Conservation (phyloP, 495 filamentous ascomycete species). For the Jackrogersella minutella region DNA sequence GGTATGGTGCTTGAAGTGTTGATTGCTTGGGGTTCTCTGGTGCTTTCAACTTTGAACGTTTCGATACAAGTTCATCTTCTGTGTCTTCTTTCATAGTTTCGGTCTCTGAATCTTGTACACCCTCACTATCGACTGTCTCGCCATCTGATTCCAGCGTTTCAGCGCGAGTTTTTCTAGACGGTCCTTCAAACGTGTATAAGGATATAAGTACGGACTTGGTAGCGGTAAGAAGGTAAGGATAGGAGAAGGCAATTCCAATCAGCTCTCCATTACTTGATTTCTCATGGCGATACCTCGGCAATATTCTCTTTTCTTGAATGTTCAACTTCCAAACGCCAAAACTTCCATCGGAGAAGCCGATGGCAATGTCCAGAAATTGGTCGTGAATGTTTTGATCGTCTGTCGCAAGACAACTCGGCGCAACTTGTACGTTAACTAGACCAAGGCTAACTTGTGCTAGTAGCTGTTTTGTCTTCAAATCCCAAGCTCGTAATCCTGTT, state of each 20-base stretch:
- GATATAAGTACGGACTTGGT: slow-evolving; percentile 75
- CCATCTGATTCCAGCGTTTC: background rate
- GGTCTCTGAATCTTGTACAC: slow-evolving; percentile 12
- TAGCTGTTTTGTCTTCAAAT: slow-evolving; percentile 66
- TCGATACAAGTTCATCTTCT: background rate
- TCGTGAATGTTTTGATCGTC: slow-evolving; percentile 55
- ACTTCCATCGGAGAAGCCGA: slow-evolving; percentile 81
- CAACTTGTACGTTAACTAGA: slow-evolving; percentile 28
- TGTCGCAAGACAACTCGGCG: slow-evolving; percentile 74
- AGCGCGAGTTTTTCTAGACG: slow-evolving; percentile 23
- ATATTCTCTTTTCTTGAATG: slow-evolving; percentile 52
- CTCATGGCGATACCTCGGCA: slow-evolving; percentile 61
- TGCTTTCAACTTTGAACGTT: background rate
- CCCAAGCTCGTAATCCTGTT: slow-evolving; percentile 80
- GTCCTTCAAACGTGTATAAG: slow-evolving; percentile 69
- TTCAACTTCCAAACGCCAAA: slow-evolving; percentile 74
- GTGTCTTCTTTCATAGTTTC: background rate
- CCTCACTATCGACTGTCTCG: background rate
- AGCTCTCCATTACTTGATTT: slow-evolving; percentile 69
- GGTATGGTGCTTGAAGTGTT: slow-evolving; percentile 50
- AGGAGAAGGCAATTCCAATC: slow-evolving; percentile 75
- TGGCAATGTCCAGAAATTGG: slow-evolving; percentile 59
- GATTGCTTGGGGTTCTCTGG: background rate
- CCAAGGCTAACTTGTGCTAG: slow-evolving; percentile 57
- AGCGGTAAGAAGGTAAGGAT: slow-evolving; percentile 81